Evolutionary conservation across 2,329 filamentous ascomycete genomes (phyloP).

Genomic region (Phialophora macrospora): DNA sequence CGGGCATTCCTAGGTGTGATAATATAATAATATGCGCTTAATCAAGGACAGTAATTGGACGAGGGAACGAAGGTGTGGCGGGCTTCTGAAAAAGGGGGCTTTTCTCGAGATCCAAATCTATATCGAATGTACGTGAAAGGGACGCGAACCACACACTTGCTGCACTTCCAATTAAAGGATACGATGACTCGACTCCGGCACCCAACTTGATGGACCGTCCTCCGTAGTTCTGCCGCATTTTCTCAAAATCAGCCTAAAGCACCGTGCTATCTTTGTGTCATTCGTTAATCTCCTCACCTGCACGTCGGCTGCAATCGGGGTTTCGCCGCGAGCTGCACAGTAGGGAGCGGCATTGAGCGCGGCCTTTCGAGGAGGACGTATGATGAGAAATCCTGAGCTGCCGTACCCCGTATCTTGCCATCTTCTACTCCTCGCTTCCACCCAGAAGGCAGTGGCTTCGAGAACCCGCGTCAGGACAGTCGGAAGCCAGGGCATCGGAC

Average conservation of each 20-base stretch:
- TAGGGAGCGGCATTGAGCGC: too few relatives aligned
- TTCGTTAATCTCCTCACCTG: not conserved
- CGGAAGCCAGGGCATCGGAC: not conserved
- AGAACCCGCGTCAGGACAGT: not conserved
- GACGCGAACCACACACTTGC: not conserved
- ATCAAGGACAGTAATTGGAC: not conserved
- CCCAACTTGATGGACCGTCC: not conserved
- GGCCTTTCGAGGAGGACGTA: not conserved
- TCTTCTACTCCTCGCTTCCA: not conserved
- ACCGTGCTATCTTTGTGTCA: not conserved
- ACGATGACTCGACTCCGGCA: not conserved
- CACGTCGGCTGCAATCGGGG: not conserved
- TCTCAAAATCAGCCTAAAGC: conserved; percentile 7
- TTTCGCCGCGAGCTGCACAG: not conserved
- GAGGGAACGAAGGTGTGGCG: too few relatives aligned
- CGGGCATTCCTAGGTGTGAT: conserved; percentile 15
- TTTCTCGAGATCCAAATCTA: not conserved
- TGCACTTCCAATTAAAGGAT: not conserved
- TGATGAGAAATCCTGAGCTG: not conserved
- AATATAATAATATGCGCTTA: not conserved
- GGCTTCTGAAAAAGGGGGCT: not conserved
- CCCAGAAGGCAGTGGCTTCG: not conserved
- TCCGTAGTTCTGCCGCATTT: not conserved
- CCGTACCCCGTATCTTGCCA: too few relatives aligned
- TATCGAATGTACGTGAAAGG: not conserved